Evolutionary conservation across 1,284 basidiomycete genomes (phyloP), one percentile per base, ranked within the genome.

Genomic region (Fistulina hepatica): DNA sequence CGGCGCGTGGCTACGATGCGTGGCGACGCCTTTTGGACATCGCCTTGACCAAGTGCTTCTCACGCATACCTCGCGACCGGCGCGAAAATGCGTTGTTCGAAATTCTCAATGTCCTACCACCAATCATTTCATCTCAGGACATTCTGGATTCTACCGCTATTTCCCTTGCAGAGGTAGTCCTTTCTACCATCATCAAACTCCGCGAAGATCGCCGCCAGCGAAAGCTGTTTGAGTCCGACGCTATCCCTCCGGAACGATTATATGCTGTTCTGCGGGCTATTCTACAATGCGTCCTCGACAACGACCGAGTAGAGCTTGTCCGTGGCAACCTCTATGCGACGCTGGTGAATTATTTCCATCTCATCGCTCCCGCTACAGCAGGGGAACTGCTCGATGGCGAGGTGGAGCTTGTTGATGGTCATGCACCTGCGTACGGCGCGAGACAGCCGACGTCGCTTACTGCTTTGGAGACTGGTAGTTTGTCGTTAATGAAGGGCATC

Each of bases 311-410:
- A n/a, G 88, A 92, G 49, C 65, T 85, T 34, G 81, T 92, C n/a
- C 79, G 93, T n/a, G 93, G 93, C 9, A 97, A 97, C 55, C 65
- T 97, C n/a, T 97, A 95, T 57, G 86, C 90, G 6, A 71, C 85
- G 2, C 65, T 97, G 39, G 76, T 90, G 58, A 93, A 94, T 56
- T 93, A 88, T 56, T 63, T 95, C 25, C 82, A 92, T 51, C 71
- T 94, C 23, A 62, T 77, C 35, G 46, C 56, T 30, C 52, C 54
- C 33, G 49, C 27, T 16, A 6, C 27, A 30, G 27, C 27, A 16
- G 6, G 27, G 27, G 6, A n/a, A n/a, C n/a, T n/a, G n/a, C n/a
- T n/a, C n/a, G n/a, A n/a, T n/a, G n/a, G n/a, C n/a, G n/a, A n/a
- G n/a, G n/a, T n/a, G n/a, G n/a, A n/a, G n/a, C n/a, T n/a, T n/a